phyloP scores from a whole-genome alignment of 345 rosid genomes.

The Eucalyptus marginata region DNA sequence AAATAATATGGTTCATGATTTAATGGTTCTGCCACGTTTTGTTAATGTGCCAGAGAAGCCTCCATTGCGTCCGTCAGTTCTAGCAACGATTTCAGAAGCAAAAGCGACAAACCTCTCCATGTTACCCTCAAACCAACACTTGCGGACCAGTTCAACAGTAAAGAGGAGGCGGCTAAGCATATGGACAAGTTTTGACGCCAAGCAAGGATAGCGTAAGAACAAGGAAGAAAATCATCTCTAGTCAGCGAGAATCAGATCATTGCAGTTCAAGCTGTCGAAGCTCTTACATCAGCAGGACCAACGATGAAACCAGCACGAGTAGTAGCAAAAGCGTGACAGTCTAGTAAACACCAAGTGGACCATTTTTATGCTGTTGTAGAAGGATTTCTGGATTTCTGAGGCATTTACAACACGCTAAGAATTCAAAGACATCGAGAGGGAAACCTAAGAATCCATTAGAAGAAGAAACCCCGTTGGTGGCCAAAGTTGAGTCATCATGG shows the following conservation, averaged over 20 bases:
- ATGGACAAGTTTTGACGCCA: too few relatives aligned
- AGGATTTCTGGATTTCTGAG: background rate
- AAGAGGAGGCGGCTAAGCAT: background rate
- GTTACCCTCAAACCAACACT: background rate
- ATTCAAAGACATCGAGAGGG: background rate
- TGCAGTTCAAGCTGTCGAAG: constrained; percentile 1
- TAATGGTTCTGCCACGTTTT: too few relatives aligned
- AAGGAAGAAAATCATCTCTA: background rate
- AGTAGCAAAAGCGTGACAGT: background rate
- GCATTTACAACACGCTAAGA: background rate
- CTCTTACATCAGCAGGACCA: constrained; percentile 11
- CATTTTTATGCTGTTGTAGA: background rate
- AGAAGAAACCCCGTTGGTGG: constrained; percentile 26
- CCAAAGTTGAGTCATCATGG: constrained; percentile 14
- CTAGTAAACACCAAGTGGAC: background rate
- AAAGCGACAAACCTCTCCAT: too few relatives aligned
- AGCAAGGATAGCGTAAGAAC: background rate
- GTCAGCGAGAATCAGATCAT: background rate
- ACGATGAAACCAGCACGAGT: background rate
- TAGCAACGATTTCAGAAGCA: background rate
- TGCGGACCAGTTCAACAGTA: background rate
- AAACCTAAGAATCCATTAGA: background rate
- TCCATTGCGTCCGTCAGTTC: background rate
- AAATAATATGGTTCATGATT: too few relatives aligned
- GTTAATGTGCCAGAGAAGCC: too few relatives aligned